Evolutionary conservation across 2,329 filamentous ascomycete genomes (phyloP), one percentile per base, ranked within the genome.

Genomic region (Colletotrichum sp.): DNA sequence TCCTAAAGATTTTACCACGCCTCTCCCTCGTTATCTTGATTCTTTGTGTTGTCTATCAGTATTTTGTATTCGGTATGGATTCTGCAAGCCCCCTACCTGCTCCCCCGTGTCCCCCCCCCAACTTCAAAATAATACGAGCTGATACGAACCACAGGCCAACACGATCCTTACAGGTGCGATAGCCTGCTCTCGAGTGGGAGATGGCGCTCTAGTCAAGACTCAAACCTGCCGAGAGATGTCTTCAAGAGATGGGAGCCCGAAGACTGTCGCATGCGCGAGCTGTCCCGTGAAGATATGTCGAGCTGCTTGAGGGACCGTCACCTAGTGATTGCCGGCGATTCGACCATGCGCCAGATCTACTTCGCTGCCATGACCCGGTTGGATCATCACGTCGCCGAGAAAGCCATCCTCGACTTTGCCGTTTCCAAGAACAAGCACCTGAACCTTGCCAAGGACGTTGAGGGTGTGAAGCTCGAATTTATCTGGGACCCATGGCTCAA

Each of bases 401-500:
- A 63, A 30, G 68, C 75, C 21, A 71, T 75, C 9, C 68, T 76
- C 16, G 76, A 77, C 43, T 78, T 77, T 28, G 77, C 71, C 21
- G 61, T 72, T n/a, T 59, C 68, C 16, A 34, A 59, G 4, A 69
- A 78, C 39, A 77, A 71, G 68, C 68, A 75, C 14, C 67, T 71
- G 63, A 67, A 78, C 64, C 67, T 77, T 5, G 43, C 74, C 26
- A 66, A 34, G 14, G 68, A 72, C 13, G 60, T 76, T 14, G 43
- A 72, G 28, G 70, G 68, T 18, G 78, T 79, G 36, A 71, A 76
- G 28, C 36, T 78, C 13, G 67, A 74, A 59, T 79, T 92, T 77
- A 81, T 92, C 13, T 93, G 91, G 91, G 92, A 94, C 81, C 92
- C 92, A 1, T 92, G 86, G 83, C 84, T 93, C 90, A 93, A 80